Conservation (phyloP, 441 rosid species). For the Bruguiera hainesii region DNA sequence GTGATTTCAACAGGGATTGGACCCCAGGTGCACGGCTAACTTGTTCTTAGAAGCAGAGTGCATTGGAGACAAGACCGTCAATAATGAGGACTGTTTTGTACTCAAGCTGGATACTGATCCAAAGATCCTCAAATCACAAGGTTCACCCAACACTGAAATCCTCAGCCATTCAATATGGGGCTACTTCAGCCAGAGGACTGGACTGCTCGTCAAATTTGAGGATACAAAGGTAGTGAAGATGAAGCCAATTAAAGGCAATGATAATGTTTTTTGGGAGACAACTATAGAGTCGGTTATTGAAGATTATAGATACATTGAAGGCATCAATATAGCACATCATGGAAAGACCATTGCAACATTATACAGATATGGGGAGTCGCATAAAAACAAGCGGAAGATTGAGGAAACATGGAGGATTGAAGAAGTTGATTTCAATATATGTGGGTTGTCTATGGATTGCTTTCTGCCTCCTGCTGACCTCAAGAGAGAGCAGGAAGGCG, state of each 20-base stretch:
- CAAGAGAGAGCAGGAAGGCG: conserved; percentile 44
- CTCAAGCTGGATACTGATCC: conserved; percentile 64
- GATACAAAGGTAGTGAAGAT: conserved; percentile 77
- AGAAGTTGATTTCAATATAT: conserved; percentile 80
- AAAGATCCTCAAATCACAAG: conserved; percentile 53
- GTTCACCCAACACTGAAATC: conserved; percentile 65
- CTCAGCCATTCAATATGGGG: conserved; percentile 85
- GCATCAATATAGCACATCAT: conserved; percentile 61
- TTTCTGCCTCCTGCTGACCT: conserved; percentile 90
- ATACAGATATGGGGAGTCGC: conserved; percentile 54
- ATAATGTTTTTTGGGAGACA: conserved; percentile 76
- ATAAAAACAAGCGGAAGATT: conserved; percentile 64
- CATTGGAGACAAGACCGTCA: conserved; percentile 56
- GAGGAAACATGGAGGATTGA: conserved; percentile 90
- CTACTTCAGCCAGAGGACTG: conserved; percentile 83
- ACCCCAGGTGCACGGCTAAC: conserved; percentile 78
- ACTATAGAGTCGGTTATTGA: conserved; percentile 60
- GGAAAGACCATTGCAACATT: conserved; percentile 66
- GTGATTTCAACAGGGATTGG: conserved; percentile 58
- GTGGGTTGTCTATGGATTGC: conserved; percentile 69
- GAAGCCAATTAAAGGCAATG: conserved; percentile 44
- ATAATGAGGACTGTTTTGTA: conserved; percentile 63
- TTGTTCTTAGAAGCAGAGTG: conserved; percentile 69
- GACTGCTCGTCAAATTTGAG: conserved; percentile 62
- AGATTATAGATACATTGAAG: conserved; percentile 62